Base-by-base conservation (phyloP, 2,329 filamentous ascomycete species). In the Trichophyton verrucosum region DNA sequence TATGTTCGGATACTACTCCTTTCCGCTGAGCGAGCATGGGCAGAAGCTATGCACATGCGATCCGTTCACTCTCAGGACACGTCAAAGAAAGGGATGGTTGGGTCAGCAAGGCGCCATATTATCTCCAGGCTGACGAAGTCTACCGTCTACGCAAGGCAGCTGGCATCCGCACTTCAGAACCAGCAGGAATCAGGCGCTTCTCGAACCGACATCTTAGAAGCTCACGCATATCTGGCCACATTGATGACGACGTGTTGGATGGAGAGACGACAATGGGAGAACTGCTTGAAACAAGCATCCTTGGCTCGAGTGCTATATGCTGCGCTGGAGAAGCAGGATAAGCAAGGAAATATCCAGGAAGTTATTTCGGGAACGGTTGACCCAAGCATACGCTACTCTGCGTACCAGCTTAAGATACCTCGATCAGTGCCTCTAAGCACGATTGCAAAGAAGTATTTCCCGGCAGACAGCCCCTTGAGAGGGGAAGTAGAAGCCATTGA, bases 1-100 rank as follows among this genome's bases (percentile, higher is more conserved):
- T 89, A 86, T 75, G 82, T 86, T 57, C 81, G 87, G 66, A 80
- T 96, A n/a, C 80, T 92, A 36, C 81, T 99, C 61, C 84, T 96
- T 69, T 88, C 85, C 44, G 86, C 91, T 63, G 94, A 99, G 77
- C 84, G 94, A 65, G 89, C 91, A 58, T 97, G 91, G 89, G 92
- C 94, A 42, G 87, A 96, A 73, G 92, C 91, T 61, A 95, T 97
- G 91, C 85, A 88, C 71, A 90, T 96, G 81, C 96, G 95, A 75
- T 83, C 89, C 3, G 79, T 84, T 20, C 89, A 95, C 71, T 83
- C 88, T 44, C 82, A 88, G 67, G 89, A 94, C 67, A 85, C 86
- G 63, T 78, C 80, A 42, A 76, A 80, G 59, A 88, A 89, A 73
- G 86, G 86, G 57, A 87, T 96, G 65, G 83, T 86, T 30, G 87